Conservation (phyloP, 306 rosid species). For the Inga laurina region DNA sequence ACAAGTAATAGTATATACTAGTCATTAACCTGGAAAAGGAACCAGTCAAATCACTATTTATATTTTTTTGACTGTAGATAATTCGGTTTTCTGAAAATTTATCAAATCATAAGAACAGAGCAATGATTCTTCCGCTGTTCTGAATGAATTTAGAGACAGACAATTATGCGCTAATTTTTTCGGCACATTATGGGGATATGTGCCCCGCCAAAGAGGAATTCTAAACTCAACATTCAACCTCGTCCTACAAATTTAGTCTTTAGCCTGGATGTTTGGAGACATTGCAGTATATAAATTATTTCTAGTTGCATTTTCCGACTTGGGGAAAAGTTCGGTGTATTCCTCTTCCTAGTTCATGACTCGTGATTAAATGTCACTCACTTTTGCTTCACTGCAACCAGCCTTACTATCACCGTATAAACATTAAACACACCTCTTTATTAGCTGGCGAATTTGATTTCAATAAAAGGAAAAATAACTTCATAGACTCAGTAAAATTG, state of each 20-base stretch:
- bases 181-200: neutral
- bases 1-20: neutral
- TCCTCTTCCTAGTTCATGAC: neutral
- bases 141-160: neutral
- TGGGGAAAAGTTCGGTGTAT: neutral
- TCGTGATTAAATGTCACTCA: neutral
- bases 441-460: neutral
- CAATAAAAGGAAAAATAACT: neutral
- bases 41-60: constrained; percentile 6
- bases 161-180: neutral
- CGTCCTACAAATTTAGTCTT: neutral
- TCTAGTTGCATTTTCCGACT: constrained; percentile 3
- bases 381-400: neutral
- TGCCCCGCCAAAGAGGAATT: neutral
- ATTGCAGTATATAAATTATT: neutral
- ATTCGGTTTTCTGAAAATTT: neutral
- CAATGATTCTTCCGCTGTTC: neutral
- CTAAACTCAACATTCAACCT: constrained; percentile 13
- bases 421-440: no score
- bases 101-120: neutral
- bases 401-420: neutral
- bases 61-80: neutral
- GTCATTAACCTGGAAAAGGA: neutral
- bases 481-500: neutral
- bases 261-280: neutral